These are phyloP conservation scores for Chrysophaeum taylorii DNA, from an alignment of 352 stramenopile species.

Conservation along the genomic window DNA sequence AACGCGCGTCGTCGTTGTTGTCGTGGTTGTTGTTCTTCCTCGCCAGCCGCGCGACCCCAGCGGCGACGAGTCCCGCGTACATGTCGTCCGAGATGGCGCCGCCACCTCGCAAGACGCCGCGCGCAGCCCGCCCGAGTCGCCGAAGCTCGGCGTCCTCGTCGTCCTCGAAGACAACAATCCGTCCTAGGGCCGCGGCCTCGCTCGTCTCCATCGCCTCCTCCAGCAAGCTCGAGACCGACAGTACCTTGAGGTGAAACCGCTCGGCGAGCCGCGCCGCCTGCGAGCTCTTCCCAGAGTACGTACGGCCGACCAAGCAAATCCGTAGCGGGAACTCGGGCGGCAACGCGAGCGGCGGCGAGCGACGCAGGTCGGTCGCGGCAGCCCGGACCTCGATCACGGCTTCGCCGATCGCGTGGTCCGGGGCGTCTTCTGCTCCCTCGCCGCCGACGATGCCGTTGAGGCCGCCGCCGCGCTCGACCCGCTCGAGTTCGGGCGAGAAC, in stretches of 20 bases:
- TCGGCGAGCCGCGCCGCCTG: constrained; percentile 28
- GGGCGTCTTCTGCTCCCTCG: too few relatives aligned
- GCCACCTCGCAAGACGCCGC: constrained; percentile 10
- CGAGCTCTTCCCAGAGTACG: constrained; percentile 30
- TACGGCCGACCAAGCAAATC: constrained; percentile 26
- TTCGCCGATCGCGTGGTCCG: too few relatives aligned
- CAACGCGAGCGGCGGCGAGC: background rate
- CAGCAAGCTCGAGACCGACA: background rate
- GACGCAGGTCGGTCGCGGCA: background rate
- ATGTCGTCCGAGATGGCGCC: background rate
- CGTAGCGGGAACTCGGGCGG: constrained; percentile 26
- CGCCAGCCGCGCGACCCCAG: constrained; percentile 7
- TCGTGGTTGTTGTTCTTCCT: constrained; percentile 27
- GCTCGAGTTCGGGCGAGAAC: background rate
- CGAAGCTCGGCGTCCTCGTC: background rate
- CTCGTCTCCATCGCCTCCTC: background rate
- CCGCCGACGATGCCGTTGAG: too few relatives aligned
- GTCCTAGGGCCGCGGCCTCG: background rate
- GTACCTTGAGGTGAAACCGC: constrained; percentile 29
- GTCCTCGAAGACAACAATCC: background rate
- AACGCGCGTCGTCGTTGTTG: constrained; percentile 19
- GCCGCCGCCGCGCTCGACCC: too few relatives aligned
- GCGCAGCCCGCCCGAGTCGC: too few relatives aligned
- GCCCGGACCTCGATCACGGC: constrained; percentile 20
- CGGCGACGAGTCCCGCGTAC: constrained; percentile 11